phyloP scores from a whole-genome alignment of 2,329 filamentous ascomycete genomes.

The Fusarium floridanum region DNA sequence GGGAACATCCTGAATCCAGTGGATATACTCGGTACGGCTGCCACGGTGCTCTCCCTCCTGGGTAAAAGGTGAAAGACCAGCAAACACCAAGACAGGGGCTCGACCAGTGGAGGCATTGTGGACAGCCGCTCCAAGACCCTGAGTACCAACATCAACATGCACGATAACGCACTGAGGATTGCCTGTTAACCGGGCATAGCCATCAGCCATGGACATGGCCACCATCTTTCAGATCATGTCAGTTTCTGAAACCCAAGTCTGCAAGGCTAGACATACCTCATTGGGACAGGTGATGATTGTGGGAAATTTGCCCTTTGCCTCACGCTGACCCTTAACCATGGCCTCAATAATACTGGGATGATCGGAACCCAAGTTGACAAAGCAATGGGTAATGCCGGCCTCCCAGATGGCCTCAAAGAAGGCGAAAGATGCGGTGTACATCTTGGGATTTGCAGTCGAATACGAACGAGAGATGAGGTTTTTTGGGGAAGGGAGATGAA shows the following conservation, averaged over 20 bases:
- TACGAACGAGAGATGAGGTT: conserved; percentile 37
- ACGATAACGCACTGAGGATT: conserved; percentile 83
- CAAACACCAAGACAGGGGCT: conserved; percentile 82
- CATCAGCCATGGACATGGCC: conserved; percentile 86
- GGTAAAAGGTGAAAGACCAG: conserved; percentile 81
- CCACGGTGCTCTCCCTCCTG: conserved; percentile 82
- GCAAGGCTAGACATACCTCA: conserved; percentile 65
- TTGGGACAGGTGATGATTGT: conserved; percentile 84
- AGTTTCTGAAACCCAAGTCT: conserved; percentile 3
- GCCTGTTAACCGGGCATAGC: conserved; percentile 78
- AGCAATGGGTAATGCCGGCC: conserved; percentile 70
- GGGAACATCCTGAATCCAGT: conserved; percentile 88
- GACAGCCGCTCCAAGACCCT: conserved; percentile 81
- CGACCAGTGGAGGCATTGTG: conserved; percentile 84
- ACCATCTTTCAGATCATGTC: conserved; percentile 72
- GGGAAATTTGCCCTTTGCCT: conserved; percentile 74
- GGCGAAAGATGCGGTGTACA: conserved; percentile 82
- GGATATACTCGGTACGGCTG: conserved; percentile 85
- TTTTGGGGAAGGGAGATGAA: conserved; percentile 20
- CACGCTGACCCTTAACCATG: conserved; percentile 80
- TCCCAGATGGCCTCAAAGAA: conserved; percentile 88
- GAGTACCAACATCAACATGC: conserved; percentile 86
- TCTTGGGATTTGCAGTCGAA: conserved; percentile 49
- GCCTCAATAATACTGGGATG: conserved; percentile 85
- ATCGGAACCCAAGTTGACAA: conserved; percentile 77